phyloP scores from a whole-genome alignment of 345 rosid genomes.

The Moringa oleifera region DNA sequence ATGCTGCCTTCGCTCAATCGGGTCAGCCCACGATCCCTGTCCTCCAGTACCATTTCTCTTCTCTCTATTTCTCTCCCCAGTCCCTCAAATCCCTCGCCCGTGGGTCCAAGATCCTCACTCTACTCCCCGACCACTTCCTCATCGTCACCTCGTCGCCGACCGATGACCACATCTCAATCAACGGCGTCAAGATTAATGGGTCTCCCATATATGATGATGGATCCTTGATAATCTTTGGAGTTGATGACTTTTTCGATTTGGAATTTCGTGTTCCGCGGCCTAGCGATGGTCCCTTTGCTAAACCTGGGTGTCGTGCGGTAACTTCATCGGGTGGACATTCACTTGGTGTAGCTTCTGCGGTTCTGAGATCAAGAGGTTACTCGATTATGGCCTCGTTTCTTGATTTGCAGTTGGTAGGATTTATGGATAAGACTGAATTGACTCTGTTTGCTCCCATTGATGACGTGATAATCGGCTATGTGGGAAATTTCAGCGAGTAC shows the following conservation, averaged over 20 bases:
- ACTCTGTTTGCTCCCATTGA: slow-evolving; percentile 46
- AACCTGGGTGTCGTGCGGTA: slow-evolving; percentile 11
- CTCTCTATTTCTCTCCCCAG: slow-evolving; percentile 24
- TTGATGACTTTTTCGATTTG: slow-evolving; percentile 29
- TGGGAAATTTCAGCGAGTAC: slow-evolving; percentile 12
- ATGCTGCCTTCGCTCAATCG: slow-evolving; percentile 31
- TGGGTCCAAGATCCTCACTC: slow-evolving; percentile 34
- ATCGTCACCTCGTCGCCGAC: slow-evolving; percentile 21
- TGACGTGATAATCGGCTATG: slow-evolving; percentile 12
- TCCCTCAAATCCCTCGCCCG: slow-evolving; percentile 31
- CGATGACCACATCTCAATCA: slow-evolving; percentile 13
- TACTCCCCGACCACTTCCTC: slow-evolving; percentile 30
- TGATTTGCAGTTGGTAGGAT: slow-evolving; percentile 29
- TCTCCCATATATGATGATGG: slow-evolving; percentile 34
- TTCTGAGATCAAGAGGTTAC: slow-evolving; percentile 32
- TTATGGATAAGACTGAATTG: slow-evolving; percentile 12
- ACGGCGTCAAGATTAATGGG: slow-evolving; percentile 23
- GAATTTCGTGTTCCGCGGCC: slow-evolving; percentile 8
- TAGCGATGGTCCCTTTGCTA: background rate
- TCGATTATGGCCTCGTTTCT: slow-evolving; percentile 42
- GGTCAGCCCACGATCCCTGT: slow-evolving; percentile 42
- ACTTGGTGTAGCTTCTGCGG: slow-evolving; percentile 19
- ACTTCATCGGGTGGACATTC: background rate
- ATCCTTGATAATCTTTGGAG: slow-evolving; percentile 30
- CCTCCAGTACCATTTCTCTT: slow-evolving; percentile 41